Evolutionary conservation across 2,329 filamentous ascomycete species (phyloP).

Genomic region (Paecilomyces formosus): DNA sequence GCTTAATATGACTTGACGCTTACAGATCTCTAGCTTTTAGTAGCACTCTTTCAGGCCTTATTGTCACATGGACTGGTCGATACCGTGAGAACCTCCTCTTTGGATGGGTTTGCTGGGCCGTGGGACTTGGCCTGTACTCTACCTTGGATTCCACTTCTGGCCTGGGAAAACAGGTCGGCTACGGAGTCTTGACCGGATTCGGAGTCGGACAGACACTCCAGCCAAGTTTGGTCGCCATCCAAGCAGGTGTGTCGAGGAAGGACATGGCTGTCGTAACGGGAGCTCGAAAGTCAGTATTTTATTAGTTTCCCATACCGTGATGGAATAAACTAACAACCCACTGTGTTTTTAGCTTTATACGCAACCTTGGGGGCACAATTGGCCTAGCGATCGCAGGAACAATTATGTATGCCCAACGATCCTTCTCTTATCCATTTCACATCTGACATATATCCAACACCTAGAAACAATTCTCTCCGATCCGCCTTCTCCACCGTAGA

Average conservation of each 20-base stretch:
- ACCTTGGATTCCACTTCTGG: slow-evolving; percentile 43
- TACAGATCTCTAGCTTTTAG: slow-evolving; percentile 37
- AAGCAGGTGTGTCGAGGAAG: slow-evolving; percentile 1
- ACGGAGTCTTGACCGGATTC: slow-evolving; percentile 45
- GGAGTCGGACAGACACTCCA: slow-evolving; percentile 19
- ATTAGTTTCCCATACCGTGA: neutral
- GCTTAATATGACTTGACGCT: slow-evolving; percentile 23
- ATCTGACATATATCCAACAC: neutral
- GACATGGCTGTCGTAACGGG: slow-evolving; percentile 1
- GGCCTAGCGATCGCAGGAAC: slow-evolving; percentile 34
- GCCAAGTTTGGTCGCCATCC: slow-evolving; percentile 1
- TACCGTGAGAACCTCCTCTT: slow-evolving; percentile 50
- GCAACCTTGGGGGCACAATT: slow-evolving; percentile 35
- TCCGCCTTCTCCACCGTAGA: slow-evolving; percentile 13
- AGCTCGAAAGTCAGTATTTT: neutral
- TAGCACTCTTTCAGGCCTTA: slow-evolving; percentile 45
- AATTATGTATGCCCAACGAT: slow-evolving; percentile 25
- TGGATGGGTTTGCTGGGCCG: slow-evolving; percentile 46
- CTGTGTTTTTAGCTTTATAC: slow-evolving; percentile 26
- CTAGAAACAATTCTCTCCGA: slow-evolving; percentile 23
- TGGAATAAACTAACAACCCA: neutral
- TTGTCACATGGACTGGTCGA: slow-evolving; percentile 47
- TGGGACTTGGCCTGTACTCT: slow-evolving; percentile 47
- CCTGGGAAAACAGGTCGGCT: slow-evolving; percentile 49
- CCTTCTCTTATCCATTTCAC: neutral